A percentile compares a stretch with the other conserved stretches of the same genome.
Evolutionary conservation across 2,329 filamentous ascomycete species (phyloP).

Genomic region (Colletotrichum trifolii): DNA sequence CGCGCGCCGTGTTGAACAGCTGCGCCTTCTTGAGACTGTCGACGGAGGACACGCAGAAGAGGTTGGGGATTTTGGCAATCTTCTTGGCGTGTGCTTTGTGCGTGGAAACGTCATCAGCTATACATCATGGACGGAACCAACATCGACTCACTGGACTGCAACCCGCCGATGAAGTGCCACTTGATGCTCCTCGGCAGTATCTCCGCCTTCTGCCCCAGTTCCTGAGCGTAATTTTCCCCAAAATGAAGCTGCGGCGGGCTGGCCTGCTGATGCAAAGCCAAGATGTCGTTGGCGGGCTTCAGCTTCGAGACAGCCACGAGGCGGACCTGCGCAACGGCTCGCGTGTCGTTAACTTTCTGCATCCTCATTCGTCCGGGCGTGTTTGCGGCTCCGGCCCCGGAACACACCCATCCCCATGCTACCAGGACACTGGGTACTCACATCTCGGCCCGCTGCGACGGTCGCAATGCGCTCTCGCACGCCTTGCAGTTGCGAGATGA

Average conservation of each 20-base stretch:
- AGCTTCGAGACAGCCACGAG: slow-evolving; percentile 96
- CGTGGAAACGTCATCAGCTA: neutral
- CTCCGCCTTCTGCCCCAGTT: slow-evolving; percentile 86
- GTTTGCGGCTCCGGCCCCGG: neutral
- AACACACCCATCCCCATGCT: neutral
- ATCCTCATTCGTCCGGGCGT: neutral
- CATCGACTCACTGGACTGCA: slow-evolving; percentile 75
- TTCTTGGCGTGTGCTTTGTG: slow-evolving; percentile 86
- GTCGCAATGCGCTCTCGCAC: slow-evolving; percentile 69
- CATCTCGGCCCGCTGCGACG: slow-evolving; percentile 64
- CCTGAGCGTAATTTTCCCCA: slow-evolving; percentile 96
- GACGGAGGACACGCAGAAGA: slow-evolving; percentile 92
- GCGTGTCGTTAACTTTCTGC: neutral
- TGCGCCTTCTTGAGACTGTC: slow-evolving; percentile 90
- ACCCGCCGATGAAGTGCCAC: slow-evolving; percentile 97
- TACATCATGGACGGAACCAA: too few relatives aligned
- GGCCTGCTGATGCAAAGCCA: slow-evolving; percentile 75
- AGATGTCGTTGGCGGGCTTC: slow-evolving; percentile 91
- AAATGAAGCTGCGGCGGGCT: slow-evolving; percentile 72
- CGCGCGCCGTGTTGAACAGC: slow-evolving; percentile 81
- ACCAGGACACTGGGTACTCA: slow-evolving; percentile 48
- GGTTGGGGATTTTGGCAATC: slow-evolving; percentile 86
- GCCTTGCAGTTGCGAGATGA: slow-evolving; percentile 70
- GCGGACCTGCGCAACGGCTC: slow-evolving; percentile 67
- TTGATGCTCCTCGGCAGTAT: slow-evolving; percentile 80